A percentile compares a stretch with the other conserved stretches of the same genome.
phyloP scores from a whole-genome alignment of 768 basidiomycete genomes.

The Boletus pseudopeckii region DNA sequence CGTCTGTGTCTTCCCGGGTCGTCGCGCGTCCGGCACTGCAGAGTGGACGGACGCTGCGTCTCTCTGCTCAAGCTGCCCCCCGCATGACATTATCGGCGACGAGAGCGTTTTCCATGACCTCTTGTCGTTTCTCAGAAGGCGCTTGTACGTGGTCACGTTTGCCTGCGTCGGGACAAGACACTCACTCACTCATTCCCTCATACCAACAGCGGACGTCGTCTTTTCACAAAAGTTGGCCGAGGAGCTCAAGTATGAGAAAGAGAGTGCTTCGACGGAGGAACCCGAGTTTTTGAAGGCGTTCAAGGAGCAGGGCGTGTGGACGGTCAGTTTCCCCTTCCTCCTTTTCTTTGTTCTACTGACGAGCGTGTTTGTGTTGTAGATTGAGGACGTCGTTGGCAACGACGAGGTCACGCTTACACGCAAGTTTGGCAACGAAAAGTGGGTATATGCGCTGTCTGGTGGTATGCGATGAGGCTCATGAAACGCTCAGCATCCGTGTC shows the following conservation, averaged over 20 bases:
- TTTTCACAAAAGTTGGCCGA: slow-evolving; percentile 73
- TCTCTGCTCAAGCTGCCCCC: slow-evolving; percentile 10
- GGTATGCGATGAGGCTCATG: not conserved
- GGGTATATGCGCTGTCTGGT: slow-evolving; percentile 28
- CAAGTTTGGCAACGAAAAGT: slow-evolving; percentile 90
- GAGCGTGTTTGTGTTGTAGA: slow-evolving; percentile 35
- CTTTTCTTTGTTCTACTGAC: not conserved
- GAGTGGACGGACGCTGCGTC: slow-evolving; percentile 22
- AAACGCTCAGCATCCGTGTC: slow-evolving; percentile 63
- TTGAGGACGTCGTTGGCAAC: slow-evolving; percentile 65
- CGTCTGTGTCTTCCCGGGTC: slow-evolving; percentile 43
- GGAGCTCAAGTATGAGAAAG: slow-evolving; percentile 85
- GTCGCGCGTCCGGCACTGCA: slow-evolving; percentile 23
- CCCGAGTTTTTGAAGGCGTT: slow-evolving; percentile 82
- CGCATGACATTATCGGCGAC: slow-evolving; percentile 24
- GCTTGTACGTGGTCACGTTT: slow-evolving; percentile 33
- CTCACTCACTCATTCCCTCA: not conserved
- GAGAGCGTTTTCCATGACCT: slow-evolving; percentile 41
- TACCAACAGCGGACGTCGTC: slow-evolving; percentile 59
- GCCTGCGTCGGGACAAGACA: no score
- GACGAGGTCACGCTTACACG: slow-evolving; percentile 84
- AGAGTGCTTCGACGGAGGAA: slow-evolving; percentile 41
- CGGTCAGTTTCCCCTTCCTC: slow-evolving; percentile 37
- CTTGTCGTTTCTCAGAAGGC: slow-evolving; percentile 40
- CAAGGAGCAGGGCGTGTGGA: slow-evolving; percentile 73